Conservation (phyloP, 108 stramenopile genomes). For the Cyclotella kingstonii region DNA sequence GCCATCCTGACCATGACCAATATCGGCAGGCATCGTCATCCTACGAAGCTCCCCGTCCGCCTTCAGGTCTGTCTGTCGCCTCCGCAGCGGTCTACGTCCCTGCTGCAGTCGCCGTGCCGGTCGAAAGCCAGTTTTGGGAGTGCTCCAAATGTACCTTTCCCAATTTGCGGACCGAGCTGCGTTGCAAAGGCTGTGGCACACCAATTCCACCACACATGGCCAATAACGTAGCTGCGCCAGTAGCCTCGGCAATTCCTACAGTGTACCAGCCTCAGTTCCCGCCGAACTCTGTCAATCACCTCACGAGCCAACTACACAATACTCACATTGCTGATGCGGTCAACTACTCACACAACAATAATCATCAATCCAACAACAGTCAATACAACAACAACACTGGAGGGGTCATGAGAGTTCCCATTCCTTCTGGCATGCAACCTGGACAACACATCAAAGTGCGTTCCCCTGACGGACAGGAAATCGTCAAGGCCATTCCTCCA, state of each 20-base stretch:
- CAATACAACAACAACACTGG: background rate
- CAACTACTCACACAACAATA: conserved; percentile 10
- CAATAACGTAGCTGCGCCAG: background rate
- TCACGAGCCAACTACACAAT: background rate
- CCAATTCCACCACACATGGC: conserved; percentile 3
- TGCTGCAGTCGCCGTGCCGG: background rate
- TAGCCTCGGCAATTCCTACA: background rate
- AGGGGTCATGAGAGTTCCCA: conserved; percentile 34
- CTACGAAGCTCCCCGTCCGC: too few relatives aligned
- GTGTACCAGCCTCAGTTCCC: background rate
- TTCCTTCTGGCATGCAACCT: conserved; percentile 28
- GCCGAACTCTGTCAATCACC: too few relatives aligned
- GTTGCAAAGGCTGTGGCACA: conserved; percentile 28
- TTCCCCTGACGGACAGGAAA: conserved; percentile 29
- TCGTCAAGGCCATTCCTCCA: conserved; percentile 24
- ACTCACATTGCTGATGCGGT: background rate
- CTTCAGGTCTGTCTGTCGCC: too few relatives aligned
- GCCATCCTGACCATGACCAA: too few relatives aligned
- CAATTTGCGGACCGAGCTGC: conserved; percentile 12
- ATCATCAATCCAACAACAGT: conserved; percentile 1
- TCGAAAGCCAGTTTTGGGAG: conserved; percentile 21
- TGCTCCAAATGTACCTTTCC: conserved; percentile 29
- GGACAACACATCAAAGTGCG: conserved; percentile 39
- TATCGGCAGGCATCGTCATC: too few relatives aligned
- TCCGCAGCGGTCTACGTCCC: too few relatives aligned